Evolutionary conservation across 768 basidiomycete species (phyloP).

Genomic region (Wakefieldia striispora): DNA sequence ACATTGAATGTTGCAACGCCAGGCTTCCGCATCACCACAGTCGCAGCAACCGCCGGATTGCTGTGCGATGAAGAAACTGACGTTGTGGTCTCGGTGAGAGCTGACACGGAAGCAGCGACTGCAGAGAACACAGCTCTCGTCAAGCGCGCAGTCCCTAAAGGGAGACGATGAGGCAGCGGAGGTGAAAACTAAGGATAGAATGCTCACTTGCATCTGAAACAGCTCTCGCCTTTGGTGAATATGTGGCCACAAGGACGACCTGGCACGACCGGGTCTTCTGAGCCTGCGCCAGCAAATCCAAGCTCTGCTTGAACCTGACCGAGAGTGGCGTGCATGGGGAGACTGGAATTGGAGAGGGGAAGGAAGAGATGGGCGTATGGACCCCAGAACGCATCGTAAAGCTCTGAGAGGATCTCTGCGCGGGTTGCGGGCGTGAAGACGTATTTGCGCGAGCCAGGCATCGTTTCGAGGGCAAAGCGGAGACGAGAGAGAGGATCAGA

Average conservation of each 20-base stretch:
- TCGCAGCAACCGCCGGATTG: slow-evolving; percentile 94
- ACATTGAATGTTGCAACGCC: slow-evolving; percentile 67
- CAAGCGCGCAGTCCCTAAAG: slow-evolving; percentile 82
- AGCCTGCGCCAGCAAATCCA: slow-evolving; percentile 57
- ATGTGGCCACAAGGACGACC: slow-evolving; percentile 81
- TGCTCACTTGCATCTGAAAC: slow-evolving; percentile 91
- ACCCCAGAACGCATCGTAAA: slow-evolving; percentile 84
- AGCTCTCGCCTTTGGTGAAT: slow-evolving; percentile 88
- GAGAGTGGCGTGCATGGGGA: slow-evolving; percentile 62
- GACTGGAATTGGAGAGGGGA: slow-evolving; percentile 57
- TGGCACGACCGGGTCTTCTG: slow-evolving; percentile 56
- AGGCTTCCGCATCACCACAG: slow-evolving; percentile 90
- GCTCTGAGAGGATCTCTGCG: slow-evolving; percentile 76
- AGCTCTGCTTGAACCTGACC: slow-evolving; percentile 66
- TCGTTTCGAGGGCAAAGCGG: slow-evolving; percentile 73
- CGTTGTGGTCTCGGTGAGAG: slow-evolving; percentile 84
- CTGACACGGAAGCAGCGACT: slow-evolving; percentile 86
- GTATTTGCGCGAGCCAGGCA: slow-evolving; percentile 78
- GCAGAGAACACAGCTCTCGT: slow-evolving; percentile 90
- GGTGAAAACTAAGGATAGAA: neutral
- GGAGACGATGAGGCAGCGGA: neutral
- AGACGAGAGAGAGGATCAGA: slow-evolving; percentile 70
- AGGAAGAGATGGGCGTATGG: slow-evolving; percentile 71
- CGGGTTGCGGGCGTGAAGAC: slow-evolving; percentile 71
- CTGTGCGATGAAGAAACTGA: slow-evolving; percentile 90